These are phyloP conservation scores for Sporothrix mexicana DNA, from an alignment of 2,329 filamentous ascomycete species.

Conservation along the genomic window DNA sequence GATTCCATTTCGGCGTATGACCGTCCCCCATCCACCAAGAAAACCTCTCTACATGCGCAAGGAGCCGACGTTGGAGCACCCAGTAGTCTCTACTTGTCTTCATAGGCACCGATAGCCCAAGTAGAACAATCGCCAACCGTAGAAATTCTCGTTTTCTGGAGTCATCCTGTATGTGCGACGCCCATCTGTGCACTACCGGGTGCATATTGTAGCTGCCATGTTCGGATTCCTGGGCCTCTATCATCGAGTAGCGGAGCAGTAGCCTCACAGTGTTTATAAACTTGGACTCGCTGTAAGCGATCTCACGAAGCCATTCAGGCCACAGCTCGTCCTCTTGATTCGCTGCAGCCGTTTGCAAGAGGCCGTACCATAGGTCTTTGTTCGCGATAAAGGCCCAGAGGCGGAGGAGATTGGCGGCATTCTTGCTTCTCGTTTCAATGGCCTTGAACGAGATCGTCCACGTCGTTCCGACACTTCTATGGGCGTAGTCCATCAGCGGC, in stretches of 20 bases:
- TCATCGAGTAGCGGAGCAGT: slow-evolving; percentile 22
- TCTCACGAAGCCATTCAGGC: not conserved
- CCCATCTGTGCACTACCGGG: slow-evolving; percentile 24
- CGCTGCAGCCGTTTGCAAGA: not conserved
- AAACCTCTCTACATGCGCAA: not conserved
- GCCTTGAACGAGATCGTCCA: slow-evolving; percentile 20
- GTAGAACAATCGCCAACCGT: not conserved
- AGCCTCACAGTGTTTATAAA: slow-evolving; percentile 4
- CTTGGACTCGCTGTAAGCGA: not conserved
- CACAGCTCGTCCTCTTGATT: not conserved
- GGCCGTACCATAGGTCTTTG: slow-evolving; percentile 25
- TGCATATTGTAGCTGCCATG: slow-evolving; percentile 17
- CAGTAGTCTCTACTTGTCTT: not conserved
- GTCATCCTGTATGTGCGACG: slow-evolving; percentile 18
- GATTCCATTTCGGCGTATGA: not conserved
- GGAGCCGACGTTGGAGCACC: not conserved
- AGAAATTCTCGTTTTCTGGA: not conserved
- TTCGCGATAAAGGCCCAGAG: slow-evolving; percentile 24
- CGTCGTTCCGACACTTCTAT: not conserved
- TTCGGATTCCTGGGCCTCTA: slow-evolving; percentile 11
- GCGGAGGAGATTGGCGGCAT: slow-evolving; percentile 22
- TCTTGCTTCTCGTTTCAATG: slow-evolving; percentile 8
- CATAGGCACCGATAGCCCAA: not conserved
- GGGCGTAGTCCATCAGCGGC: not conserved
- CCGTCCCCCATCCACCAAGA: not conserved